phyloP scores from a whole-genome alignment of 2,329 filamentous ascomycete genomes.

The Stagonosporopsis rhizophila region DNA sequence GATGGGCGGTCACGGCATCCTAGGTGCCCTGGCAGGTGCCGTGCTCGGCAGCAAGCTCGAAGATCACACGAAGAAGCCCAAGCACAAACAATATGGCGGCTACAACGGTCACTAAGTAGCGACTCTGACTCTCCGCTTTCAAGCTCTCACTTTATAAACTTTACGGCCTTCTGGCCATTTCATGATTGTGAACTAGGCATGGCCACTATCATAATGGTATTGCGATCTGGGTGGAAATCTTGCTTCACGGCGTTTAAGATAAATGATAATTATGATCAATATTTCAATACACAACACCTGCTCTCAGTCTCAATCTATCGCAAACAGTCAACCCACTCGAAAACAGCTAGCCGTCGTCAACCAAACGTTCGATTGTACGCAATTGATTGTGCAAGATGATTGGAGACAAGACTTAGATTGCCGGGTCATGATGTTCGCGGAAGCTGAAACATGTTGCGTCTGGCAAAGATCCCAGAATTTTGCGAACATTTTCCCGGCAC shows the following conservation, averaged over 20 bases:
- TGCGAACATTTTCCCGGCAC: neutral
- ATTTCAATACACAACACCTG: neutral
- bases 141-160: neutral
- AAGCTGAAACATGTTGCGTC: slow-evolving; percentile 12
- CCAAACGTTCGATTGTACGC: neutral
- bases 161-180: neutral
- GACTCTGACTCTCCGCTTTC: neutral
- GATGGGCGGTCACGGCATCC: slow-evolving; percentile 61
- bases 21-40: slow-evolving; percentile 65
- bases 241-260: slow-evolving; percentile 3
- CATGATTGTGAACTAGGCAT: slow-evolving; percentile 5
- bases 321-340: neutral
- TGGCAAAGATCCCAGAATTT: slow-evolving; percentile 1
- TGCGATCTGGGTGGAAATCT: neutral
- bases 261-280: slow-evolving; percentile 1
- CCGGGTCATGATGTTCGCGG: neutral
- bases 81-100: slow-evolving; percentile 23
- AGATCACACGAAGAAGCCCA: slow-evolving; percentile 59
- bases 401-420: neutral
- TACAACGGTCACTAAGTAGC: slow-evolving; percentile 18
- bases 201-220: neutral
- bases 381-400: neutral
- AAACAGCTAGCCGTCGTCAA: slow-evolving; percentile 2
- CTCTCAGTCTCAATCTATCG: neutral
- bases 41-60: slow-evolving; percentile 63